Evolutionary conservation across 2,329 filamentous ascomycete species (phyloP).

Genomic region (Myriosclerotinia duriaeana): DNA sequence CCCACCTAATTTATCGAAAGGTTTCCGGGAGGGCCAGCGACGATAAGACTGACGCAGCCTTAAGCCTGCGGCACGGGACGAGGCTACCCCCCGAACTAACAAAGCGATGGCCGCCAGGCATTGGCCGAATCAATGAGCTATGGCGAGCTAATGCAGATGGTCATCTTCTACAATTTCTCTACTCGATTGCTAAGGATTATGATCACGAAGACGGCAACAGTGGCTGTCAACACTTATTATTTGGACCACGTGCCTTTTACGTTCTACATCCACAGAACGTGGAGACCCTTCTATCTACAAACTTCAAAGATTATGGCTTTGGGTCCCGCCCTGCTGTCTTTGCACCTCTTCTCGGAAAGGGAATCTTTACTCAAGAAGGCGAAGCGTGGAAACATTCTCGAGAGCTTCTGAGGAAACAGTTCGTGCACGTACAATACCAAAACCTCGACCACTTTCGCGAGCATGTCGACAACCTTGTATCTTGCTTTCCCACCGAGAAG

Average conservation of each 20-base stretch:
- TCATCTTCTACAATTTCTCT: slow-evolving; percentile 4
- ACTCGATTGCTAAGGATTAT: slow-evolving; percentile 4
- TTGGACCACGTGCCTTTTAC: slow-evolving; percentile 1
- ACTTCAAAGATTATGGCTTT: slow-evolving; percentile 16
- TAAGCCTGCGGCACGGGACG: slow-evolving; percentile 5
- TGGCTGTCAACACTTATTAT: slow-evolving; percentile 3
- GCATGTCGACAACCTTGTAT: slow-evolving; percentile 27
- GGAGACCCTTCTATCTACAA: slow-evolving; percentile 5
- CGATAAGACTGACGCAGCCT: slow-evolving; percentile 9
- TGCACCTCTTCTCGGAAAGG: slow-evolving; percentile 16
- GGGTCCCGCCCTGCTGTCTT: slow-evolving; percentile 4
- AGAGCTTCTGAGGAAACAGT: slow-evolving; percentile 17
- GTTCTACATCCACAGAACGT: slow-evolving; percentile 9
- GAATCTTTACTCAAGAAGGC: slow-evolving; percentile 24
- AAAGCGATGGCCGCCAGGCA: slow-evolving; percentile 9
- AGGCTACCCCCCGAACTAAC: slow-evolving; percentile 4
- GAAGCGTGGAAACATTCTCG: slow-evolving; percentile 22
- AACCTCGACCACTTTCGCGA: slow-evolving; percentile 27
- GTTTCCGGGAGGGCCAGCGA: background rate
- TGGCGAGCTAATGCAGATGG: slow-evolving; percentile 1
- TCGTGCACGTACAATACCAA: slow-evolving; percentile 25
- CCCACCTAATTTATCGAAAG: slow-evolving; percentile 3
- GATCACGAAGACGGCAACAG: slow-evolving; percentile 2
- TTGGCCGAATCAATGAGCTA: background rate
- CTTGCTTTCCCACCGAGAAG: slow-evolving; percentile 20